Conservation (phyloP, 306 rosid genomes). For the Pueraria montana region DNA sequence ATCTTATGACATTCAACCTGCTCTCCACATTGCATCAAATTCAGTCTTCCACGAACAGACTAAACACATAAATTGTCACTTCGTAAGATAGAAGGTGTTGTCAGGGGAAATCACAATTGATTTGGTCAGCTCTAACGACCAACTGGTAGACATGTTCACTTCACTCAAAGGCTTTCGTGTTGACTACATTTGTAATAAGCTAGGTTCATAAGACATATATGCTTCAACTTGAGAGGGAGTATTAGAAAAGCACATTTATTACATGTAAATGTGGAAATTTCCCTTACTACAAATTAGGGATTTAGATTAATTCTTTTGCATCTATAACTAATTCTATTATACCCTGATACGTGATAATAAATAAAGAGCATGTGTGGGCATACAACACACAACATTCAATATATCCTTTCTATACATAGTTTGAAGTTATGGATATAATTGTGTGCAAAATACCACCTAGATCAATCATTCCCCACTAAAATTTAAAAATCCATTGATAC, state of each 20-base stretch:
- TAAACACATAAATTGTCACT: too few species aligned
- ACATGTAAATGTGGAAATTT: too few species aligned
- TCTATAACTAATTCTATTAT: too few species aligned
- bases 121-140: too few species aligned
- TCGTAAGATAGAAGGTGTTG: too few species aligned
- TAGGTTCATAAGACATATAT: too few species aligned
- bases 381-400: neutral
- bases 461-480: neutral
- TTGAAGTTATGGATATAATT: neutral
- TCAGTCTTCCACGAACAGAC: neutral
- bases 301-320: neutral
- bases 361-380: neutral
- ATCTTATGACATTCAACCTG: neutral
- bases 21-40: too few species aligned
- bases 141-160: neutral
- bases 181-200: too few species aligned
- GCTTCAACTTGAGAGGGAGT: too few species aligned
- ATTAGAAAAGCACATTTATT: too few species aligned
- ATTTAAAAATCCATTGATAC: conserved; percentile 8
- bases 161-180: neutral
- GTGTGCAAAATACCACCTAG: conserved; percentile 20
- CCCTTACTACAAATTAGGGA: too few species aligned
- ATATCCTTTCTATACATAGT: neutral
- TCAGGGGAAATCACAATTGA: too few species aligned
- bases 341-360: neutral